phyloP scores from a whole-genome alignment of 1,139 yeast species.

The Candida smagusa region DNA sequence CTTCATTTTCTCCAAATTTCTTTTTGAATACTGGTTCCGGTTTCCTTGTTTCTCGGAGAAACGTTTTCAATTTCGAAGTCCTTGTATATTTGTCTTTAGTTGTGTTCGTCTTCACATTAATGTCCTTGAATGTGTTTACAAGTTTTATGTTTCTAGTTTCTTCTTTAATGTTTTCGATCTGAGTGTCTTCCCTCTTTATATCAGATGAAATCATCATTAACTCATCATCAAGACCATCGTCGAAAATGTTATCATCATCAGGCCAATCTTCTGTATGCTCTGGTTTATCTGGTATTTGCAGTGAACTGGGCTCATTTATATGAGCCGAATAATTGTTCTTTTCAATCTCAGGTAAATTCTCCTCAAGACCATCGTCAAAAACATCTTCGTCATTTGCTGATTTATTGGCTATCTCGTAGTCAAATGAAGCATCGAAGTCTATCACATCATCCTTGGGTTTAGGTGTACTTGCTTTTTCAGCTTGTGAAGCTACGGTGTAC shows the following conservation, averaged over 20 bases:
- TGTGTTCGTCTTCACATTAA: no score
- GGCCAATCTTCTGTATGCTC: not conserved
- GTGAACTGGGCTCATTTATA: no score
- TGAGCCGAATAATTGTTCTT: no score
- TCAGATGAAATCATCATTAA: constrained; percentile 12
- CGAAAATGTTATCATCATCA: constrained; percentile 22
- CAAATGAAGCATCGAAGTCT: no score
- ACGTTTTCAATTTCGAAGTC: not conserved
- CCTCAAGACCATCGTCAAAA: constrained; percentile 30
- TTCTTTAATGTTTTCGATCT: no score
- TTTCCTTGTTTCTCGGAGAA: constrained; percentile 1
- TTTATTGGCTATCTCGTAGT: no score
- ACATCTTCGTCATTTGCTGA: constrained; percentile 16
- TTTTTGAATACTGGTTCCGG: constrained; percentile 9
- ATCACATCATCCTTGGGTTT: no score
- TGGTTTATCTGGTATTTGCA: no score
- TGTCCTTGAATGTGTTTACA: no score
- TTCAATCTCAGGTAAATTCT: constrained; percentile 11
- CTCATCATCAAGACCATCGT: constrained; percentile 29
- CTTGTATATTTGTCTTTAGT: not conserved
- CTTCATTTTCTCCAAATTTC: constrained; percentile 19
- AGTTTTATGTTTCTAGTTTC: no score
- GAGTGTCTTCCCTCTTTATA: no score
- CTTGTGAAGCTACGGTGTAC: not conserved
- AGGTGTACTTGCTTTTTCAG: no score